phyloP scores from a whole-genome alignment of 768 basidiomycete genomes.

The Termitomyces sp. region DNA sequence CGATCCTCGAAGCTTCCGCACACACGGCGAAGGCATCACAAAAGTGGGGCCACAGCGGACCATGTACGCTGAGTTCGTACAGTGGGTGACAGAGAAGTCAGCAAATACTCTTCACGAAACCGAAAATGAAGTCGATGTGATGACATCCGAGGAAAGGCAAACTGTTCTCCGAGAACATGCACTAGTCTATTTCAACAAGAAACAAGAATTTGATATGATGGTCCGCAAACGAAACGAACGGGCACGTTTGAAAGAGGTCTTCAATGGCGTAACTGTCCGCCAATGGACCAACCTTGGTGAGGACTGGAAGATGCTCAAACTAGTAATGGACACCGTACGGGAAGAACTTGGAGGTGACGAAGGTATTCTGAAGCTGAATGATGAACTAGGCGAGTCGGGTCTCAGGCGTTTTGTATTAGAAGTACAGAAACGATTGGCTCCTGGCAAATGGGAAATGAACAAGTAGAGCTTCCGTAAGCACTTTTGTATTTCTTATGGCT shows the following conservation, averaged over 20 bases:
- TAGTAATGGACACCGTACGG: conserved; percentile 43
- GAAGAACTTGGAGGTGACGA: conserved; percentile 40
- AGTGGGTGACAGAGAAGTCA: conserved; percentile 33
- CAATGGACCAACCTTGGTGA: conserved; percentile 46
- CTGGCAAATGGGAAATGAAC: neutral
- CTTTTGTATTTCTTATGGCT: neutral
- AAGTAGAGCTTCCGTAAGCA: neutral
- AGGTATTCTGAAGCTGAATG: conserved; percentile 32
- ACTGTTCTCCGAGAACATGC: conserved; percentile 35
- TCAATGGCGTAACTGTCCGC: conserved; percentile 43
- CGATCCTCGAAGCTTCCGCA: conserved; percentile 31
- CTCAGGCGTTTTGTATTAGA: neutral
- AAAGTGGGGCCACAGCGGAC: conserved; percentile 41
- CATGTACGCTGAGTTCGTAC: conserved; percentile 58
- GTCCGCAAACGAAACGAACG: conserved; percentile 21
- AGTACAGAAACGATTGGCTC: neutral
- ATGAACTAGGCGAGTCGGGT: conserved; percentile 8
- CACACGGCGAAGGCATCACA: conserved; percentile 27
- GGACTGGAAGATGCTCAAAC: conserved; percentile 40
- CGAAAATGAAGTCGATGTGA: neutral
- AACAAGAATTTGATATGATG: conserved; percentile 37
- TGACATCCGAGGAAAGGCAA: conserved; percentile 12
- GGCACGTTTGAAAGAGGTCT: conserved; percentile 34
- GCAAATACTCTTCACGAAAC: conserved; percentile 1
- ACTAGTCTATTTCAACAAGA: conserved; percentile 45